These are phyloP conservation scores for Sergeia podlipaevii DNA, from an alignment of 208 protist genomes.

Conservation along the genomic window DNA sequence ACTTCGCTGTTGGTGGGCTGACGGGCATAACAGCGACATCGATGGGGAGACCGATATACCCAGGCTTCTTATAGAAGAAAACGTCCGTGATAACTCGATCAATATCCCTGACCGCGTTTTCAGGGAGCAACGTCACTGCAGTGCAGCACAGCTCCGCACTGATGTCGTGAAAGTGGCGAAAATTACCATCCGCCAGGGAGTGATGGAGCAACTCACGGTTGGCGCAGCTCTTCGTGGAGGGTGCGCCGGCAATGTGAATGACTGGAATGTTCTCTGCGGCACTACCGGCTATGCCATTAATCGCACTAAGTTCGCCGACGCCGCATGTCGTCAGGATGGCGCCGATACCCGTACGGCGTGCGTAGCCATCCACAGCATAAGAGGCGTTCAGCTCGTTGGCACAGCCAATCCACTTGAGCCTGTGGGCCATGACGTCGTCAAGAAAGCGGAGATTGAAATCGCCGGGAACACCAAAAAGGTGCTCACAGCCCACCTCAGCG, in stretches of 20 bases:
- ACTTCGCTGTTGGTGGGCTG: conserved; percentile 22
- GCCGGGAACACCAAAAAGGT: conserved; percentile 57
- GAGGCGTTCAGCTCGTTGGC: conserved; percentile 59
- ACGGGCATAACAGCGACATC: conserved; percentile 33
- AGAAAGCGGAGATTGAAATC: conserved; percentile 69
- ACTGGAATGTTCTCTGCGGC: conserved; percentile 33
- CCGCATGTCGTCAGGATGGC: conserved; percentile 43
- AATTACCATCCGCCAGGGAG: conserved; percentile 47
- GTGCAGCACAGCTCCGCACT: conserved; percentile 35
- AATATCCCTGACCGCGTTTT: conserved; percentile 44
- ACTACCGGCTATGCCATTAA: conserved; percentile 37
- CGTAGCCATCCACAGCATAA: conserved; percentile 57
- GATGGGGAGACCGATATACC: conserved; percentile 37
- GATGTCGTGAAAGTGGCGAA: conserved; percentile 29
- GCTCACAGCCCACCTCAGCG: conserved; percentile 31
- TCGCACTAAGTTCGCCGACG: conserved; percentile 45
- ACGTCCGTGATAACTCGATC: conserved; percentile 49
- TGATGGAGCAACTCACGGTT: conserved; percentile 37
- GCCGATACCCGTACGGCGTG: conserved; percentile 23
- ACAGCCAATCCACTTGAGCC: conserved; percentile 50
- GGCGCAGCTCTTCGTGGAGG: conserved; percentile 18
- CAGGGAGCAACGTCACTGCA: conserved; percentile 27
- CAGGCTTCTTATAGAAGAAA: conserved; percentile 44
- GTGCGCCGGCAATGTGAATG: conserved; percentile 43
- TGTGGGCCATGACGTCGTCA: conserved; percentile 46